Base-by-base conservation (phyloP, 169 alveolate species). In the Eimeria praecox region DNA sequence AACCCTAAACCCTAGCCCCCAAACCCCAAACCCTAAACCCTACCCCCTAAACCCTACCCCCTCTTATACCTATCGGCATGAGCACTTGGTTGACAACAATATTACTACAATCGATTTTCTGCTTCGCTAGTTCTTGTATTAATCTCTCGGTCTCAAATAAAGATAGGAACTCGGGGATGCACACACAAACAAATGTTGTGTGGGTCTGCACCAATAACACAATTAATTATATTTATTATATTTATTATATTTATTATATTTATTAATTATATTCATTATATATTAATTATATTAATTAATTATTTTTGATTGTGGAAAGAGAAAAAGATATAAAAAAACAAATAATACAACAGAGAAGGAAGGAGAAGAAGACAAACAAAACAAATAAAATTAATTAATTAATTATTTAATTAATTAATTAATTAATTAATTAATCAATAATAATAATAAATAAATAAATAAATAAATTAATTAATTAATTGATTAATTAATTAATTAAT, bases 111-210 rank as follows among this genome's bases (percentile, higher is more conserved):
- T 99, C 99, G 71, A 99, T 99, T 64, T 38, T 52, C 54, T 89
- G 85, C 93, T 95, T 99, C 24, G 99, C 99, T 46, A 99, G 97
- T 69, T 99, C 99, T 77, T 99, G 99, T 30, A 99, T 99, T 80
- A 99, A 96, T 94, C 99, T 96, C 95, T 99, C 99, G 44, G 99
- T 99, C 97, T 99, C 99, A 97, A 99, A 99, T 35, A 99, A 98
- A 87, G 99, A 98, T 90, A 99, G 97, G 96, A 99, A 99, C 97
- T 99, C 99, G 1, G 99, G 99, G 54, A 99, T 99, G 86, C 99
- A 99, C 59, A 99, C 99, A 77, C 99, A 99, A 33, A 99, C 99
- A 97, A 99, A 99, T 12, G 99, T 99, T 22, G 99, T 99, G 92
- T 96, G 97, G 38, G 97, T 80, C 96, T 95, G 96, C 49, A 49